Evolutionary conservation across 352 stramenopile species (phyloP).

Genomic region (Blastocystis sp.): DNA sequence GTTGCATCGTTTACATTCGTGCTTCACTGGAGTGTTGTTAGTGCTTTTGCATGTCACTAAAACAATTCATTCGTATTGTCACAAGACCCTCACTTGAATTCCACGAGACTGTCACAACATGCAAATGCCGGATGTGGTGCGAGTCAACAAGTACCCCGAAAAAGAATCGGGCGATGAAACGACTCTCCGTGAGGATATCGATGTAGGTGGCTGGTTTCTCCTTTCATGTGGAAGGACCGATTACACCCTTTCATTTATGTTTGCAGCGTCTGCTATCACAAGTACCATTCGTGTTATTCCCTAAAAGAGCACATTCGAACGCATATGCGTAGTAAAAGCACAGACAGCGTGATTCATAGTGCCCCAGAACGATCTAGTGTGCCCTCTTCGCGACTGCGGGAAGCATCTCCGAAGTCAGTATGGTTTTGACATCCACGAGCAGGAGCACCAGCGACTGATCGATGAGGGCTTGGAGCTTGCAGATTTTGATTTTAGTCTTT

Average conservation of each 20-base stretch:
- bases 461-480: background rate
- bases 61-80: too few relatives aligned
- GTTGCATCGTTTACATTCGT: too few relatives aligned
- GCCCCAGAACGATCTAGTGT: conserved; percentile 3
- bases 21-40: too few relatives aligned
- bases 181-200: background rate
- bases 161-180: background rate
- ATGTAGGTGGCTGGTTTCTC: background rate
- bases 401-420: conserved; percentile 44
- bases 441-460: background rate
- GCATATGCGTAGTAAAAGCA: background rate
- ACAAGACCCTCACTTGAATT: too few relatives aligned
- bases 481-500: background rate
- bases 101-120: too few relatives aligned
- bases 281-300: background rate
- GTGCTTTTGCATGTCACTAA: too few relatives aligned
- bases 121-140: background rate
- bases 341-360: background rate
- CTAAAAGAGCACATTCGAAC: conserved; percentile 19
- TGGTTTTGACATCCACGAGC: background rate
- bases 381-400: conserved; percentile 46
- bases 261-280: background rate
- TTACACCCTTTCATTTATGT: background rate
- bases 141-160: background rate
- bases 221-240: background rate